A percentile compares a stretch with the other conserved stretches of the same genome.
Evolutionary conservation across 2,329 filamentous ascomycete genomes (phyloP).

Genomic region (Pseudogymnoascus destructans): DNA sequence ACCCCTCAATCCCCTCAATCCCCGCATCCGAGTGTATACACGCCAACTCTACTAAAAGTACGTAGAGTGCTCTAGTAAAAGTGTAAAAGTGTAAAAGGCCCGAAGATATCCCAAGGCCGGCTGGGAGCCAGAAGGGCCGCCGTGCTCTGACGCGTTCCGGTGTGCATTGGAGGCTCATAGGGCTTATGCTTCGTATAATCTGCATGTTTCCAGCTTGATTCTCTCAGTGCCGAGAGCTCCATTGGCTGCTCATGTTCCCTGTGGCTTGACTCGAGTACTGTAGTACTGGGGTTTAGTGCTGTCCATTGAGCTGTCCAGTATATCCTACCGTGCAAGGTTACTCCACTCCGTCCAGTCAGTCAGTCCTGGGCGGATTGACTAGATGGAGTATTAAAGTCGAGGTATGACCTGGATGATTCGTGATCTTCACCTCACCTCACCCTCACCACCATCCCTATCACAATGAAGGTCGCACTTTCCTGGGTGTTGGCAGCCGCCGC

Average conservation of each 20-base stretch:
- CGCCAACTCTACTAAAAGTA: background rate
- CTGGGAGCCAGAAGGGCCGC: background rate
- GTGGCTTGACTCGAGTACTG: background rate
- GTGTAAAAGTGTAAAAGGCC: conserved; percentile 1
- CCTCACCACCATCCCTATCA: background rate
- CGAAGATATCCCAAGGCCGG: background rate
- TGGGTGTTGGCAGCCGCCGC: conserved; percentile 13
- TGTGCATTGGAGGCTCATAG: background rate
- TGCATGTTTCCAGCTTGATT: background rate
- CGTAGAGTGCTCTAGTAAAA: background rate
- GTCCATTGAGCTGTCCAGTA: background rate
- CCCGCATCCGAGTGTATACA: conserved; percentile 4
- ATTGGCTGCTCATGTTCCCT: background rate
- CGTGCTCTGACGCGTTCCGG: background rate
- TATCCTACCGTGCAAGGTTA: conserved; percentile 1
- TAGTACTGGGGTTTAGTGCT: background rate
- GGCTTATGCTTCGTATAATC: background rate
- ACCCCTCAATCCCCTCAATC: background rate
- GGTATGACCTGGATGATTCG: background rate
- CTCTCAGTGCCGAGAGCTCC: background rate
- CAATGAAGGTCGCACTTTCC: conserved; percentile 15
- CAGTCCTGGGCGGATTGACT: background rate
- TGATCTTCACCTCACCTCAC: conserved; percentile 7
- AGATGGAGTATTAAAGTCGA: conserved; percentile 2
- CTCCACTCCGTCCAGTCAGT: background rate